Conservation (phyloP, 176 grass and related monocot genomes). For the Oryza rufipogon region DNA sequence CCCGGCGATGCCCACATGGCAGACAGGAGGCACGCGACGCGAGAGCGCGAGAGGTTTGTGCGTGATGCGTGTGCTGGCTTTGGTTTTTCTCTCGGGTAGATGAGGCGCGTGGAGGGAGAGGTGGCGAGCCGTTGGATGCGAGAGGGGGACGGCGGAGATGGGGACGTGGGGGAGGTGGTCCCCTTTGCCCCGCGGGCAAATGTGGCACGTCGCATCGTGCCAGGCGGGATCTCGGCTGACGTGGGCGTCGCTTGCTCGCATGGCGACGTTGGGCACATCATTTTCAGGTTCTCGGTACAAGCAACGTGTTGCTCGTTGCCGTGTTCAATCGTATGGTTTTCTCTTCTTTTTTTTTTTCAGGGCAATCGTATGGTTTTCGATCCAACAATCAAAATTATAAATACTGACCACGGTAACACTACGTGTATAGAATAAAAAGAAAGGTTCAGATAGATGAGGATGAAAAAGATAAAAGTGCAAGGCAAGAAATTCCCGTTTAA, state of each 20-base stretch:
- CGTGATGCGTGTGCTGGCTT: constrained; percentile 21
- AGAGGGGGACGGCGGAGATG: constrained; percentile 27
- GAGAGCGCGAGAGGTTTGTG: neutral
- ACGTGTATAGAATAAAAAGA: too few species aligned
- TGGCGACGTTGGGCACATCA: neutral
- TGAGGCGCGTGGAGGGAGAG: neutral
- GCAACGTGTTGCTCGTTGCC: constrained; percentile 17
- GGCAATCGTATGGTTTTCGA: neutral
- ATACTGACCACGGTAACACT: too few species aligned
- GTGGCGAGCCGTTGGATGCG: constrained; percentile 30
- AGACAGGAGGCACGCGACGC: too few species aligned
- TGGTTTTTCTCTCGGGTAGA: neutral
- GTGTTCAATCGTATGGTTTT: neutral
- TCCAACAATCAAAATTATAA: neutral
- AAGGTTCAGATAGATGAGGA: too few species aligned
- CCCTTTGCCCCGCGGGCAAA: neutral
- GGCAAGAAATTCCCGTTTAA: too few species aligned
- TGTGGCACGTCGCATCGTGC: constrained; percentile 39
- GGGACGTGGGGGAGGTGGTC: neutral
- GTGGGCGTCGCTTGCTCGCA: constrained; percentile 2
- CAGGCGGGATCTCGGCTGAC: constrained; percentile 39
- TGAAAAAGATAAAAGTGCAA: too few species aligned
- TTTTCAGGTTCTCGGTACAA: constrained; percentile 23
- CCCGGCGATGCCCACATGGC: constrained; percentile 60
- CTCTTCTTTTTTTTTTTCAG: too few species aligned